phyloP scores from a whole-genome alignment of 2,329 filamentous ascomycete species.

The Hymenoscyphus repandus region DNA sequence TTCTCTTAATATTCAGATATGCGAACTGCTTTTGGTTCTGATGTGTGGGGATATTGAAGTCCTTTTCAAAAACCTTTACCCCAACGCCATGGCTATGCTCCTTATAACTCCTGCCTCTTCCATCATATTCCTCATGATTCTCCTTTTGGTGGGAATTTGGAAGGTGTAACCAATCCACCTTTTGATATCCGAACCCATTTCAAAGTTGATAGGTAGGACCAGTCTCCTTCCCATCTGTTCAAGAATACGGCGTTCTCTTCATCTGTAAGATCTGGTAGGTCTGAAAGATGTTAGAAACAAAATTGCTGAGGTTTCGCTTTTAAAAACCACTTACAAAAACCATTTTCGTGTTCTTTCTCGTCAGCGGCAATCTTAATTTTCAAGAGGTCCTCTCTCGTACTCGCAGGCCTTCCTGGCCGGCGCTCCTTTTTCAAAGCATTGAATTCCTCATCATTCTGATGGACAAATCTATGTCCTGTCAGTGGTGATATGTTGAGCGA shows the following conservation, averaged over 20 bases:
- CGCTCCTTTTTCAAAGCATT: conserved; percentile 60
- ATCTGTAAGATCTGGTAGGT: conserved; percentile 70
- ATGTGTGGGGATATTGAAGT: neutral
- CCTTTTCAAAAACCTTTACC: conserved; percentile 16
- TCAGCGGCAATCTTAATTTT: conserved; percentile 66
- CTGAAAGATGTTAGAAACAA: conserved; percentile 33
- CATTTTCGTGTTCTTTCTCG: conserved; percentile 73
- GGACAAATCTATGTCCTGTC: conserved; percentile 49
- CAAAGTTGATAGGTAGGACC: conserved; percentile 72
- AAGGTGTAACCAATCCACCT: conserved; percentile 59
- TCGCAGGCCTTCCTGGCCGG: conserved; percentile 73
- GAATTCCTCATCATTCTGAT: conserved; percentile 68
- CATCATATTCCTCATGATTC: conserved; percentile 22
- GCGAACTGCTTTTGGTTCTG: too few relatives aligned
- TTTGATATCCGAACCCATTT: conserved; percentile 71
- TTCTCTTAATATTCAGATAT: neutral
- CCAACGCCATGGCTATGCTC: conserved; percentile 14
- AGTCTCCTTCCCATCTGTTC: conserved; percentile 74
- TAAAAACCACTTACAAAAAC: conserved; percentile 61
- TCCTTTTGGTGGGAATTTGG: conserved; percentile 72
- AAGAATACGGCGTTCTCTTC: conserved; percentile 60
- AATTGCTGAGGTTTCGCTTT: neutral
- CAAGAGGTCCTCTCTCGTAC: conserved; percentile 70
- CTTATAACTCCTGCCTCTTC: conserved; percentile 8
- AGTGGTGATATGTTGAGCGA: conserved; percentile 18